These are phyloP conservation scores for Dipodascus geniculatus DNA, from an alignment of 805 yeast genomes.

Conservation along the genomic window DNA sequence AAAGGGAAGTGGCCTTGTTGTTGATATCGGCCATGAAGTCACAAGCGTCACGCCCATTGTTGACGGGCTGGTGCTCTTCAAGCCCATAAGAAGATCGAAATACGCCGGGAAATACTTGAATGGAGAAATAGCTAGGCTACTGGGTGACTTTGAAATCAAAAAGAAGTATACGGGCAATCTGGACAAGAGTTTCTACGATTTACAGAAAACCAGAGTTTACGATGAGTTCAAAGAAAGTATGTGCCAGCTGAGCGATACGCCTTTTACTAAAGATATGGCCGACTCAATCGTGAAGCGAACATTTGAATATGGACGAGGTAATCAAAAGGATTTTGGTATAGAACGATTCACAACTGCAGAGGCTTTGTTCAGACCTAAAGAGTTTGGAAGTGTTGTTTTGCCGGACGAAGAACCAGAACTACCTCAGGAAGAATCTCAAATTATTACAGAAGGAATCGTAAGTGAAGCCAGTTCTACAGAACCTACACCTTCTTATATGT, in stretches of 20 bases:
- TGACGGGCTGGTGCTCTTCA: constrained; percentile 60
- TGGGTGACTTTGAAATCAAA: constrained; percentile 28
- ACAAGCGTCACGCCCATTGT: constrained; percentile 41
- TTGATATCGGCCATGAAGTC: constrained; percentile 66
- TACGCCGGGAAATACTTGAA: constrained; percentile 76
- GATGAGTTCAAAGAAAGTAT: constrained; percentile 40
- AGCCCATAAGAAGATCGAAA: constrained; percentile 23
- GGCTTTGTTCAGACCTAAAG: constrained; percentile 57
- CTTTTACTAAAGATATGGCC: constrained; percentile 26
- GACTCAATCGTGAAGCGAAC: constrained; percentile 29
- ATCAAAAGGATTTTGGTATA: constrained; percentile 34
- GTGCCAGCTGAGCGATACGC: constrained; percentile 28
- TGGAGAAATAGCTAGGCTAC: constrained; percentile 44
- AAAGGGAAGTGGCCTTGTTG: constrained; percentile 62
- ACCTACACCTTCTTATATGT: constrained; percentile 1
- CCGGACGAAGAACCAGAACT: constrained; percentile 15
- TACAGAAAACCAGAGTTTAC: constrained; percentile 30
- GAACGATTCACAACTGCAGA: constrained; percentile 51
- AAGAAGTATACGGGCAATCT: constrained; percentile 27
- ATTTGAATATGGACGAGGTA: constrained; percentile 51
- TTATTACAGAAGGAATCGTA: neutral
- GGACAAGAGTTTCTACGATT: constrained; percentile 33
- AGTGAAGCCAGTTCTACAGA: neutral
- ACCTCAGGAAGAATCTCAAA: constrained; percentile 35
- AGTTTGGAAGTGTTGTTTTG: constrained; percentile 28